These are phyloP conservation scores for Scolecobasidium constrictum DNA, from an alignment of 2,329 filamentous ascomycete species.

Conservation along the genomic window DNA sequence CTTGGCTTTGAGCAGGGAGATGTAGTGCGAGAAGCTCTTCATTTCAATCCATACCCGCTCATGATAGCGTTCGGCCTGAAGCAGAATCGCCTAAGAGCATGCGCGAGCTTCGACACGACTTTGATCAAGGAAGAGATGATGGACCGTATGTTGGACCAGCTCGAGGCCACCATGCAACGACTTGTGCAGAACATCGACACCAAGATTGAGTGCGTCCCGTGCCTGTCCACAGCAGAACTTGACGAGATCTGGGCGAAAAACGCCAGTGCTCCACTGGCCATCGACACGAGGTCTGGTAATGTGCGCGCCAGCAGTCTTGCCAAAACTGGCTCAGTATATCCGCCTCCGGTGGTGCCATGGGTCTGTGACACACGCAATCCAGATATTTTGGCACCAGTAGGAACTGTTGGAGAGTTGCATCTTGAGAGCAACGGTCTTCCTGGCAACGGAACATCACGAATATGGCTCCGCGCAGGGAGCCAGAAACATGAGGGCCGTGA, in stretches of 20 bases:
- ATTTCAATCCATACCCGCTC: slow-evolving; percentile 48
- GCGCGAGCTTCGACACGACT: slow-evolving; percentile 56
- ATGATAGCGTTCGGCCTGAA: slow-evolving; percentile 55
- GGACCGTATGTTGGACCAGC: slow-evolving; percentile 41
- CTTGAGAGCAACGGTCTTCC: slow-evolving; percentile 28
- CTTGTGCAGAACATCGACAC: slow-evolving; percentile 40
- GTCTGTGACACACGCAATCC: slow-evolving; percentile 22
- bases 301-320: slow-evolving; percentile 20
- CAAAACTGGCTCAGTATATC: slow-evolving; percentile 15
- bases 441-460: slow-evolving; percentile 19
- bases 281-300: slow-evolving; percentile 6
- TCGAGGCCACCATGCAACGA: slow-evolving; percentile 40
- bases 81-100: slow-evolving; percentile 44
- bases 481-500: neutral
- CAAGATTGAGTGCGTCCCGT: slow-evolving; percentile 25
- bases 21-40: slow-evolving; percentile 47
- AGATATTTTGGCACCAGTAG: slow-evolving; percentile 28
- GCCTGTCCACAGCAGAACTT: slow-evolving; percentile 26
- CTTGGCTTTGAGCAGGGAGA: slow-evolving; percentile 36
- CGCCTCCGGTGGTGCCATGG: slow-evolving; percentile 17
- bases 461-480: slow-evolving; percentile 26
- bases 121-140: slow-evolving; percentile 42
- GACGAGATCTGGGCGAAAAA: slow-evolving; percentile 35
- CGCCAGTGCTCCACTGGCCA: slow-evolving; percentile 20
- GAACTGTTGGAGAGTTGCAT: slow-evolving; percentile 27